Evolutionary conservation across 768 basidiomycete species (phyloP).

Genomic region (Tricholoma flavovirens): DNA sequence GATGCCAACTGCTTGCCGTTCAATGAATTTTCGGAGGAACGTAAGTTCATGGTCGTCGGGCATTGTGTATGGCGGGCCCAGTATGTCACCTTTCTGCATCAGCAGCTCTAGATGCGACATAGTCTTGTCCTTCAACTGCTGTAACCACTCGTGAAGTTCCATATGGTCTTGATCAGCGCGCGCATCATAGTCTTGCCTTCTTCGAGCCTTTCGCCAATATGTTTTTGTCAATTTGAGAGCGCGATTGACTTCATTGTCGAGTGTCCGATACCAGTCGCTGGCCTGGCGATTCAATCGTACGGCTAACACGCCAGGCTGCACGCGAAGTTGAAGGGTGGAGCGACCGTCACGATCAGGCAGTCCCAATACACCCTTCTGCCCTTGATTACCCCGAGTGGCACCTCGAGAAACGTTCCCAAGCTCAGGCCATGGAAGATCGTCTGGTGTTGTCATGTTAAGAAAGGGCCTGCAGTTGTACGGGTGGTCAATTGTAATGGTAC

Average conservation of each 20-base stretch:
- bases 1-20: slow-evolving; percentile 68
- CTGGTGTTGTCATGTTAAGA: slow-evolving; percentile 46
- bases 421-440: slow-evolving; percentile 85
- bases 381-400: slow-evolving; percentile 81
- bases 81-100: slow-evolving; percentile 85
- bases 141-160: slow-evolving; percentile 85
- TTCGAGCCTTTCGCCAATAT: slow-evolving; percentile 77
- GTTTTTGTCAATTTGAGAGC: slow-evolving; percentile 83
- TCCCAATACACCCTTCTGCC: slow-evolving; percentile 74
- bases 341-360: slow-evolving; percentile 72
- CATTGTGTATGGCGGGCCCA: slow-evolving; percentile 78
- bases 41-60: slow-evolving; percentile 71
- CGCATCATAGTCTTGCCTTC: slow-evolving; percentile 81
- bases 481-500: slow-evolving; percentile 12
- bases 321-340: slow-evolving; percentile 70
- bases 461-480: slow-evolving; percentile 12
- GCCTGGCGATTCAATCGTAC: slow-evolving; percentile 70
- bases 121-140: slow-evolving; percentile 83
- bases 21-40: slow-evolving; percentile 79
- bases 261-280: slow-evolving; percentile 77
- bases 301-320: slow-evolving; percentile 77
- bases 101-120: slow-evolving; percentile 84
- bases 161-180: slow-evolving; percentile 85
- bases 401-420: slow-evolving; percentile 81
- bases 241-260: slow-evolving; percentile 73